phyloP scores from a whole-genome alignment of 2,329 filamentous ascomycete species.

The Sporothrix pallida region DNA sequence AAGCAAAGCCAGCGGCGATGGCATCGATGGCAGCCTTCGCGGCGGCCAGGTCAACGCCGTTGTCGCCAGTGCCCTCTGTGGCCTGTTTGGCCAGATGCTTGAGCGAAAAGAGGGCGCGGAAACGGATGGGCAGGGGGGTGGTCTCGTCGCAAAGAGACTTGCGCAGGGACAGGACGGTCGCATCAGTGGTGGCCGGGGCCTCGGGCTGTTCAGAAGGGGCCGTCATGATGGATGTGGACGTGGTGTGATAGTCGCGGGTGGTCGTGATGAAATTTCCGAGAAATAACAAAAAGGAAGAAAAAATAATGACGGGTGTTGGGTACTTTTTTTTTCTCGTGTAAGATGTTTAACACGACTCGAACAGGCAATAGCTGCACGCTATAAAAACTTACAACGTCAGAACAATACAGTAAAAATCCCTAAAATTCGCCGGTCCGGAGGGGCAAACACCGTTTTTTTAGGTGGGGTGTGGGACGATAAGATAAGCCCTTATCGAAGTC shows the following conservation, averaged over 20 bases:
- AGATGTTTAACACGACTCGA: slow-evolving; percentile 21
- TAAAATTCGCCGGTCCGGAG: slow-evolving; percentile 29
- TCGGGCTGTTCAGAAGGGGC: slow-evolving; percentile 38
- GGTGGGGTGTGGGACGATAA: slow-evolving; percentile 32
- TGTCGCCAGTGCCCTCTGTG: slow-evolving; percentile 48
- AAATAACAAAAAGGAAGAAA: not conserved
- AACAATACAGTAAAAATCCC: slow-evolving; percentile 26
- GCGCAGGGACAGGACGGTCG: slow-evolving; percentile 68
- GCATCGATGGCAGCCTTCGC: slow-evolving; percentile 68
- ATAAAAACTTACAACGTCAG: slow-evolving; percentile 9
- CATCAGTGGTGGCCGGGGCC: slow-evolving; percentile 34
- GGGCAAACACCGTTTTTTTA: slow-evolving; percentile 28
- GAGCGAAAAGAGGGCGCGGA: slow-evolving; percentile 95
- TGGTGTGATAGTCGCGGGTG: not conserved
- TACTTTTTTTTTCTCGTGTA: slow-evolving; percentile 10
- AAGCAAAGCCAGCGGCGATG: slow-evolving; percentile 85
- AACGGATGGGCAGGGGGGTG: slow-evolving; percentile 83
- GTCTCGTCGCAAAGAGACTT: slow-evolving; percentile 79
- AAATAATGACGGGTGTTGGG: not conserved
- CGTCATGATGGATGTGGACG: slow-evolving; percentile 39
- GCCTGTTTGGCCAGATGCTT: slow-evolving; percentile 83
- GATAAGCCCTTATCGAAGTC: slow-evolving; percentile 29
- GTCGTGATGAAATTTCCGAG: slow-evolving; percentile 20
- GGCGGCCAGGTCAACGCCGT: slow-evolving; percentile 46
- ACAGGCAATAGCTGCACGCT: slow-evolving; percentile 8